These are phyloP conservation scores for Agastache rugosa DNA, from an alignment of 257 asterid species.

Conservation along the genomic window DNA sequence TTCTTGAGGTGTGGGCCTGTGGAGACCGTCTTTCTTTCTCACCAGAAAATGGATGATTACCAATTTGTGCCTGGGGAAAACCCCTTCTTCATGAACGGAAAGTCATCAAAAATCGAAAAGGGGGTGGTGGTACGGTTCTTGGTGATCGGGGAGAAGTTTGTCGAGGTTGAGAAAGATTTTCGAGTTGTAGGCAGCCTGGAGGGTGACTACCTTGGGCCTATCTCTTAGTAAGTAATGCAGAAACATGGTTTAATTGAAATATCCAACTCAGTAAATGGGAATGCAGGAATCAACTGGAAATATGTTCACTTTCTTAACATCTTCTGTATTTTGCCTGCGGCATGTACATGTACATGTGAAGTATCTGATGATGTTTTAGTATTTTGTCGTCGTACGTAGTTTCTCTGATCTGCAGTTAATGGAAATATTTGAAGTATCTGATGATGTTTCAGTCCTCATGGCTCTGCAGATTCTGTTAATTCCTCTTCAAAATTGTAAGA, in stretches of 20 bases:
- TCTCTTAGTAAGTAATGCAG: slow-evolving; percentile 39
- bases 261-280: background rate
- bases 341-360: background rate
- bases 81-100: slow-evolving; percentile 70
- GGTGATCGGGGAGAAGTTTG: slow-evolving; percentile 75
- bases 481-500: no score
- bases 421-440: slow-evolving; percentile 5
- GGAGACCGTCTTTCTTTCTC: slow-evolving; percentile 62
- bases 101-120: slow-evolving; percentile 72
- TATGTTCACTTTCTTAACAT: no score
- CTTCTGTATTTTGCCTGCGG: no score
- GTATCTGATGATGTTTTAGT: slow-evolving; percentile 19
- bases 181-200: slow-evolving; percentile 76
- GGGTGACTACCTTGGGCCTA: slow-evolving; percentile 90
- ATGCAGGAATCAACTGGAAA: slow-evolving; percentile 12
- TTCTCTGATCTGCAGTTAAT: slow-evolving; percentile 21
- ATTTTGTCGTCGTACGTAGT: slow-evolving; percentile 11
- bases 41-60: slow-evolving; percentile 73
- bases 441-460: background rate
- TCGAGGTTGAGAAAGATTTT: slow-evolving; percentile 76
- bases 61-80: slow-evolving; percentile 71
- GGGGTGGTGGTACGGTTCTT: slow-evolving; percentile 64
- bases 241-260: background rate
- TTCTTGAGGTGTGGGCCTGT: slow-evolving; percentile 76
- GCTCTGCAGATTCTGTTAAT: no score